Conservation (phyloP, 2,329 filamentous ascomycete genomes). For the Colletotrichum camelliae region DNA sequence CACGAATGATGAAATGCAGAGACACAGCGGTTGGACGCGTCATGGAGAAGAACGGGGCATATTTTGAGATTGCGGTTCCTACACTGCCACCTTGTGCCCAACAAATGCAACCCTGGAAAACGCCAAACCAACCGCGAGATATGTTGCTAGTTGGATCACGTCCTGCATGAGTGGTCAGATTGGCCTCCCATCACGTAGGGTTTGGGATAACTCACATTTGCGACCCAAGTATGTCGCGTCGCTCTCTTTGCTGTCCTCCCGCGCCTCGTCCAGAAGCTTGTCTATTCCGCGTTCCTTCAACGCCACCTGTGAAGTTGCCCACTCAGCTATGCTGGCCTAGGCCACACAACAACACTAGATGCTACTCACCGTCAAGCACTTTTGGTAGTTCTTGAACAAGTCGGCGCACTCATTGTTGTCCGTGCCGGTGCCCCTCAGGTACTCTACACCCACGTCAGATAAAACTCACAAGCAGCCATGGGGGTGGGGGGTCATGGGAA, state of each 20-base stretch:
- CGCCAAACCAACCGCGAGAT: not conserved
- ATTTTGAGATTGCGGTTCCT: constrained; percentile 9
- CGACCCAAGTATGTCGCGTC: constrained; percentile 62
- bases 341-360: not conserved
- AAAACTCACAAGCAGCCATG: not conserved
- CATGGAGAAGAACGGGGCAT: constrained; percentile 4
- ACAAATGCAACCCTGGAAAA: constrained; percentile 9
- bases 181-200: not conserved
- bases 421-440: constrained; percentile 82
- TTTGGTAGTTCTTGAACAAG: constrained; percentile 87
- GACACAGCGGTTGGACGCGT: not conserved
- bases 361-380: constrained; percentile 74
- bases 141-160: not conserved
- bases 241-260: constrained; percentile 88
- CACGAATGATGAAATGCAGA: not conserved
- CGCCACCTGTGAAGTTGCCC: constrained; percentile 64
- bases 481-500: not conserved
- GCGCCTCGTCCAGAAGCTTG: constrained; percentile 87
- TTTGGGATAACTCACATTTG: constrained; percentile 39
- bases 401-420: constrained; percentile 84
- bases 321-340: not conserved
- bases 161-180: constrained; percentile 15
- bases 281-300: constrained; percentile 92
- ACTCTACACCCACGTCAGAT: constrained; percentile 64
- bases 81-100: constrained; percentile 6